Percentiles rank a stretch among this genome's conserved stretches.
phyloP scores from a whole-genome alignment of 2,329 filamentous ascomycete genomes.

The Capronia epimyces region DNA sequence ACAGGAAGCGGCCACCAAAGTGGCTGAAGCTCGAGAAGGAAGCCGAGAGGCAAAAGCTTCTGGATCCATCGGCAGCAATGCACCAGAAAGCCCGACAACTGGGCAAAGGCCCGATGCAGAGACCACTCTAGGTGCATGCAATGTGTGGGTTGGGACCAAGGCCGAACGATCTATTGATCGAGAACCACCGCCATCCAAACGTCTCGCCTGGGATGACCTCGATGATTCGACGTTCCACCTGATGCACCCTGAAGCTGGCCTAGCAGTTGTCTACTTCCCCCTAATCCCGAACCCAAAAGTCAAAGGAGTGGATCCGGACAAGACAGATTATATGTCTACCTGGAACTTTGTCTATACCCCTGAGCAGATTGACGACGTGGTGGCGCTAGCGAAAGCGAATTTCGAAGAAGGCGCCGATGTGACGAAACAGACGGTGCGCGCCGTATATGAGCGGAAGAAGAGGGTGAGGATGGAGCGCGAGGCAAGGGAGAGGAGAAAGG shows the following conservation, averaged over 20 bases:
- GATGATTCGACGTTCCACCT: slow-evolving; percentile 64
- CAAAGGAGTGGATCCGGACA: slow-evolving; percentile 73
- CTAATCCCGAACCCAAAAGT: slow-evolving; percentile 73
- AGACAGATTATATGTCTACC: slow-evolving; percentile 81
- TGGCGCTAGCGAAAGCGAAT: slow-evolving; percentile 76
- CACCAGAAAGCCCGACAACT: slow-evolving; percentile 40
- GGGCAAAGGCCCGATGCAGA: slow-evolving; percentile 41
- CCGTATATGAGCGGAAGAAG: slow-evolving; percentile 91
- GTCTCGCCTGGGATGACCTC: slow-evolving; percentile 37
- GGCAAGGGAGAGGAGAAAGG: slow-evolving; percentile 34
- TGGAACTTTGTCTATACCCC: slow-evolving; percentile 98
- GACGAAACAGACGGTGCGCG: slow-evolving; percentile 71
- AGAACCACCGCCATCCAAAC: slow-evolving; percentile 51
- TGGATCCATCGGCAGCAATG: slow-evolving; percentile 28
- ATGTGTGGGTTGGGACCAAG: slow-evolving; percentile 85
- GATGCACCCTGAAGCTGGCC: slow-evolving; percentile 71
- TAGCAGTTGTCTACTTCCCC: slow-evolving; percentile 86
- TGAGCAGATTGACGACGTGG: slow-evolving; percentile 79
- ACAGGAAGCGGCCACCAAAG: slow-evolving; percentile 57
- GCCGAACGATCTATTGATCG: slow-evolving; percentile 60
- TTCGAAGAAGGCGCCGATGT: slow-evolving; percentile 75
- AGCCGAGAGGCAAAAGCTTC: slow-evolving; percentile 30
- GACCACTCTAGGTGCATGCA: slow-evolving; percentile 71
- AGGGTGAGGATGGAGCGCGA: slow-evolving; percentile 54
- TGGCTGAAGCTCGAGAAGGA: slow-evolving; percentile 53